Percentiles rank a stretch among this genome's conserved stretches.
Conservation (phyloP, 228 moss, liverwort and hornwort genomes). For the Sphagnum fallax region DNA sequence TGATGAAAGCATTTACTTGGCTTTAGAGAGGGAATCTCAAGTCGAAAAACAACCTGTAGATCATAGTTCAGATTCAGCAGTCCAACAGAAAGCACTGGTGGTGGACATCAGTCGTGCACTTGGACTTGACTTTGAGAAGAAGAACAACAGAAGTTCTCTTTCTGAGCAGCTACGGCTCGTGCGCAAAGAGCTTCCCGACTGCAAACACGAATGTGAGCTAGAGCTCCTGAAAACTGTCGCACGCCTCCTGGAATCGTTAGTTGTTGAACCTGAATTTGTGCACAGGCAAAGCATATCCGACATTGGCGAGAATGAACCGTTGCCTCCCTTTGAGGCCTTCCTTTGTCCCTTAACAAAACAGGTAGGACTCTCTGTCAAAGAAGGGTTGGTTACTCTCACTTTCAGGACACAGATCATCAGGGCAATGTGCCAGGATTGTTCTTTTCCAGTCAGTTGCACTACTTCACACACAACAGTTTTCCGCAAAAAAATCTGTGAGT, state of each 20-base stretch:
- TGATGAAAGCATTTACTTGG: constrained; percentile 39
- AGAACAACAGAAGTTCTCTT: constrained; percentile 19
- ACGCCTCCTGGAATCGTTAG: constrained; percentile 33
- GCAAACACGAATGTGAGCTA: constrained; percentile 17
- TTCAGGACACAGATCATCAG: no score
- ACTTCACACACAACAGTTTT: no score
- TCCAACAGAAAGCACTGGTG: constrained; percentile 34
- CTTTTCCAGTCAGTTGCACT: no score
- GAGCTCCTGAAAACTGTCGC: constrained; percentile 36
- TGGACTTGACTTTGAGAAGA: constrained; percentile 33
- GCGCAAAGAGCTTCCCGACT: constrained; percentile 34
- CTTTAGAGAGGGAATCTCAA: constrained; percentile 23
- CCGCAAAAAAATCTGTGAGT: no score
- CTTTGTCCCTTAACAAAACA: constrained; percentile 42
- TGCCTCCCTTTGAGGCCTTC: constrained; percentile 36
- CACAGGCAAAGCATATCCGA: constrained; percentile 34
- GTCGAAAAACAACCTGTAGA: neutral
- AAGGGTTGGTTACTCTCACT: no score
- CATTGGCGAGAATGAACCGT: constrained; percentile 18
- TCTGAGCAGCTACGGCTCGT: constrained; percentile 49
- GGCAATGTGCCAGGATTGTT: no score
- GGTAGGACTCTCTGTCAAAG: constrained; percentile 4
- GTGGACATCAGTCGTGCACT: constrained; percentile 41
- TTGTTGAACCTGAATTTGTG: constrained; percentile 31
- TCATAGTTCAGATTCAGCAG: constrained; percentile 15